Evolutionary conservation across 768 basidiomycete genomes (phyloP).

Genomic region (Pisolithus tinctorius): DNA sequence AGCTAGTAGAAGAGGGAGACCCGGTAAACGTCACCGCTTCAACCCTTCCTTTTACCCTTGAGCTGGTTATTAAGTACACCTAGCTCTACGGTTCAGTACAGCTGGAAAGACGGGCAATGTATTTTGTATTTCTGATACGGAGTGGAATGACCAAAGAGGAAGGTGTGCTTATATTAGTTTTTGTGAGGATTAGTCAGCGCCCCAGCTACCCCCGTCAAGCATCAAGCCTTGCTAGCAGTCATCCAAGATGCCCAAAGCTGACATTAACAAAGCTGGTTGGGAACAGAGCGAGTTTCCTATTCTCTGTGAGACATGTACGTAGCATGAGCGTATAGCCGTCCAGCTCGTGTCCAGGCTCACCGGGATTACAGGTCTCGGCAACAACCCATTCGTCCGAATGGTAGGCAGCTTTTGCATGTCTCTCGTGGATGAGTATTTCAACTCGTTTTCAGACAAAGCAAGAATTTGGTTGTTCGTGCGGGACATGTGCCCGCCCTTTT

Average conservation of each 20-base stretch:
- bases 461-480: slow-evolving; percentile 92
- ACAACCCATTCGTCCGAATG: slow-evolving; percentile 93
- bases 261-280: slow-evolving; percentile 93
- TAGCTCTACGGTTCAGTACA: slow-evolving; percentile 11
- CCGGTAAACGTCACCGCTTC: slow-evolving; percentile 87
- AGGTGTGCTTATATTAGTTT: no score
- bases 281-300: slow-evolving; percentile 92
- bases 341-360: slow-evolving; percentile 1
- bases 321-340: background rate
- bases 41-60: slow-evolving; percentile 80
- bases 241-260: slow-evolving; percentile 66
- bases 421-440: slow-evolving; percentile 1
- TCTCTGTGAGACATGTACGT: slow-evolving; percentile 85
- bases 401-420: slow-evolving; percentile 35
- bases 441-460: slow-evolving; percentile 73
- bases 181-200: slow-evolving; percentile 22
- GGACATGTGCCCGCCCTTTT: slow-evolving; percentile 94
- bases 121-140: no score
- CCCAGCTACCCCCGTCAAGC: no score
- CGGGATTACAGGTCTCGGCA: slow-evolving; percentile 58
- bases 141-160: no score
- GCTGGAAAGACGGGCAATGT: no score
- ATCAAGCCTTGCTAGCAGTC: background rate
- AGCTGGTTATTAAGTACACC: slow-evolving; percentile 54
- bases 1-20: slow-evolving; percentile 69